Base-by-base conservation (phyloP, 2,329 filamentous ascomycete genomes). In the Diaporthe citrichinensis region DNA sequence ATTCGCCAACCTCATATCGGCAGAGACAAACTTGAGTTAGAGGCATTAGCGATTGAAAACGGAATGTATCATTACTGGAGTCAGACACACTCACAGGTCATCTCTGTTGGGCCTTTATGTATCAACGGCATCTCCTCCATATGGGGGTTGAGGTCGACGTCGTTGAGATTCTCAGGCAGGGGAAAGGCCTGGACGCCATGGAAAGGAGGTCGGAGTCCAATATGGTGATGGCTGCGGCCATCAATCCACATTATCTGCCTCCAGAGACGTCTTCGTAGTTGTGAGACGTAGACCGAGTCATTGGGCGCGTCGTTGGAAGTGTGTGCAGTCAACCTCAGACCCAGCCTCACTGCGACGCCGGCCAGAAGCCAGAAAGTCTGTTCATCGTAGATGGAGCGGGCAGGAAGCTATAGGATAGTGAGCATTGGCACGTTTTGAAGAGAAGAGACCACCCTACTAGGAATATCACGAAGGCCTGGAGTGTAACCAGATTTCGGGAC, bases 1-100 rank as follows among this genome's bases (percentile, higher is more conserved):
- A 84, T 44, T 87, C 82, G 12, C 81, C 83, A 14, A 88, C 71
- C 71, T 86, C 84, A 74, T 84, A 84, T 20, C 86, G 84, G 12
- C 87, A 80, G 9, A 87, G 82, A n/a, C 81, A 82, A 72, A 88
- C 73, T 77, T 28, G 15, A 23, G 17, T 15, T 14, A 9, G 28
- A 23, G 23, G 10, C 1, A 14, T 75, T 12, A 75, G 75, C 34
- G 34, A n/a, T 10, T 28, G 12, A 17, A 9, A 10, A 31, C 14
- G 20, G 15, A 25, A 7, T 12, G 7, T 28, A 8, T 10, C 8
- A 3, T 20, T 23, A n/a, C 7, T 17, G 39, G 44, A 25, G 8
- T 17, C 10, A 4, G 8, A 51, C 8, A 20, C 3, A 74, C 75
- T 75, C 28, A 76, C 75, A 88, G 7, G 86, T 72, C 17, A 84